Conservation (phyloP, 2,329 filamentous ascomycete genomes). For the Colletotrichum navitas region DNA sequence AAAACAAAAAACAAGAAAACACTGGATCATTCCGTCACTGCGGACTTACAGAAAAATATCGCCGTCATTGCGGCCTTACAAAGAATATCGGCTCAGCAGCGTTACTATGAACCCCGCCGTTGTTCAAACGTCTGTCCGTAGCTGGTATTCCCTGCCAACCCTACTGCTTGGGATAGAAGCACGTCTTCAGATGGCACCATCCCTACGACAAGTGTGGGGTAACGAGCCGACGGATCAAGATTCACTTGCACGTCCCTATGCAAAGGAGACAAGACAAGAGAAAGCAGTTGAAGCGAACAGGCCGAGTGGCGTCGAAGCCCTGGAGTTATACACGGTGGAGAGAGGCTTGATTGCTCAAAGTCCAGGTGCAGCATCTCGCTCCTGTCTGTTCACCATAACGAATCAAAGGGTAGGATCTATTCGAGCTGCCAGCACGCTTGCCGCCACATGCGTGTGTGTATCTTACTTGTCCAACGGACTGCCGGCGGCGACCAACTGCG, state of each 20-base stretch:
- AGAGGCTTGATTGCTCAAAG: not conserved
- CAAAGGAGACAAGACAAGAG: slow-evolving; percentile 9
- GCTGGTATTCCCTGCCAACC: slow-evolving; percentile 9
- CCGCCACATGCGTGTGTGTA: slow-evolving; percentile 18
- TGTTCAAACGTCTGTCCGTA: slow-evolving; percentile 15
- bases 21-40: not conserved
- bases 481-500: slow-evolving; percentile 4
- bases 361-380: not conserved
- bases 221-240: slow-evolving; percentile 25
- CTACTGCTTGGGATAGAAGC: not conserved
- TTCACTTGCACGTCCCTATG: slow-evolving; percentile 15
- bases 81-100: not conserved
- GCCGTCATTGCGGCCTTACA: not conserved
- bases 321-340: not conserved
- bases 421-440: not conserved
- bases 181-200: slow-evolving; percentile 16
- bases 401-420: not conserved
- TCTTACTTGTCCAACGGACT: not conserved
- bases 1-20: not conserved
- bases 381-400: not conserved
- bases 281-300: not conserved
- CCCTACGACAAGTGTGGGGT: slow-evolving; percentile 21
- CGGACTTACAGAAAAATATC: too few species aligned
- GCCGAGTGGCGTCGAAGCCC: not conserved
- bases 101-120: not conserved